These are phyloP conservation scores for Cucumis cinereus DNA, from an alignment of 306 rosid genomes.

Conservation along the genomic window DNA sequence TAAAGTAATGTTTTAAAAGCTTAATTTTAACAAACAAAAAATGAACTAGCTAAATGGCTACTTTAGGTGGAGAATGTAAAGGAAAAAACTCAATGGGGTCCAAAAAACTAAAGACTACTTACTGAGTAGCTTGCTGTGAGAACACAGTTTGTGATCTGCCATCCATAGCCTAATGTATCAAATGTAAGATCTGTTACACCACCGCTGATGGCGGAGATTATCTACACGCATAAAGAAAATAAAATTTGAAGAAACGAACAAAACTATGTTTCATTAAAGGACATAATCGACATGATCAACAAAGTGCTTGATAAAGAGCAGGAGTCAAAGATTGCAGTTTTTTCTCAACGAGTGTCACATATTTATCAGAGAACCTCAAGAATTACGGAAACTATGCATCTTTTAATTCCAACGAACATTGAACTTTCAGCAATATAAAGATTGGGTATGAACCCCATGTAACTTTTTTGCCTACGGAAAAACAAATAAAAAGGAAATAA, in stretches of 20 bases:
- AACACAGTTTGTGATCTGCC: slow-evolving; percentile 71
- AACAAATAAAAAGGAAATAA: not conserved
- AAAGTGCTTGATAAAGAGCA: not conserved
- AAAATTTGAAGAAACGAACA: not conserved
- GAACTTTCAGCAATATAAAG: not conserved
- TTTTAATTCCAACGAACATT: not conserved
- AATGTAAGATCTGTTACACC: slow-evolving; percentile 79
- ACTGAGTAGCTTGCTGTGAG: slow-evolving; percentile 82
- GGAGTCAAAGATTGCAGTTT: not conserved
- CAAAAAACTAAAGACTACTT: slow-evolving; percentile 9
- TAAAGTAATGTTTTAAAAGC: too few species aligned
- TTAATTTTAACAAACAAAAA: too few species aligned
- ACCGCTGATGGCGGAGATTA: slow-evolving; percentile 70
- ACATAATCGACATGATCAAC: not conserved
- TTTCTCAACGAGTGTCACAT: not conserved
- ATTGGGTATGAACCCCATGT: not conserved
- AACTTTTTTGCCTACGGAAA: not conserved
- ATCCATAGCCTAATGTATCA: slow-evolving; percentile 55
- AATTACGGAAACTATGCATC: not conserved
- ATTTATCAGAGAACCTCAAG: not conserved
- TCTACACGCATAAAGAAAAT: slow-evolving; percentile 25
- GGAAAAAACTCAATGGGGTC: not conserved
- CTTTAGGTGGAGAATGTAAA: not conserved
- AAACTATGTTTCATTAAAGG: not conserved
- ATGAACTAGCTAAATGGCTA: not conserved